phyloP scores from a whole-genome alignment of 768 basidiomycete species.

The Boletus vermiculosoides region DNA sequence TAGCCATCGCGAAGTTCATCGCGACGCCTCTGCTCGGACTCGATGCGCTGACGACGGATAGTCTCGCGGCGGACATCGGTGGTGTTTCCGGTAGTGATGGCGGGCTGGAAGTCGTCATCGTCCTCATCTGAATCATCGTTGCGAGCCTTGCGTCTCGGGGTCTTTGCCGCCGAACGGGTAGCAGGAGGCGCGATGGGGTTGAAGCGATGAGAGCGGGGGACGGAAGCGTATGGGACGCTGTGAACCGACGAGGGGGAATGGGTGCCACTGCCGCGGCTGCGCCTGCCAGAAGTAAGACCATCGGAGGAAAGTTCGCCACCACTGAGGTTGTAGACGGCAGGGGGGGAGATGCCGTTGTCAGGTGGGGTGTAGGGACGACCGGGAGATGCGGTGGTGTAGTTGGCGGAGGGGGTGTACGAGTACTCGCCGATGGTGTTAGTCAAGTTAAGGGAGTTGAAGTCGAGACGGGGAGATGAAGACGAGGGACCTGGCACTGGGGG shows the following conservation, averaged over 20 bases:
- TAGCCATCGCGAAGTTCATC: slow-evolving; percentile 94
- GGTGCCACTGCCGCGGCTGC: slow-evolving; percentile 70
- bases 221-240: slow-evolving; percentile 54
- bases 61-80: slow-evolving; percentile 82
- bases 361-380: slow-evolving; percentile 71
- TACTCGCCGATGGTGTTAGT: slow-evolving; percentile 56
- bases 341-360: slow-evolving; percentile 65
- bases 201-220: slow-evolving; percentile 76
- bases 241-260: slow-evolving; percentile 49
- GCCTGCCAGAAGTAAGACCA: slow-evolving; percentile 58
- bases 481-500: slow-evolving; percentile 50
- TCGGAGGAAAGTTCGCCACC: slow-evolving; percentile 76
- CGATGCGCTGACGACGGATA: slow-evolving; percentile 88
- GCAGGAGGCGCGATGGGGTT: slow-evolving; percentile 64
- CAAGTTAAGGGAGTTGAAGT: slow-evolving; percentile 62
- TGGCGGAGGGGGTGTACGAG: slow-evolving; percentile 52
- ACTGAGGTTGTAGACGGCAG: slow-evolving; percentile 68
- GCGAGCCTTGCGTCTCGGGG: slow-evolving; percentile 35
- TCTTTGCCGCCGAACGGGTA: slow-evolving; percentile 50
- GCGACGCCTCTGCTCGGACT: slow-evolving; percentile 70
- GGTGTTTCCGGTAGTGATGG: slow-evolving; percentile 39
- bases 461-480: slow-evolving; percentile 56
- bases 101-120: slow-evolving; percentile 72
- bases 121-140: slow-evolving; percentile 74
- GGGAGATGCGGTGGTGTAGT: slow-evolving; percentile 52